A percentile compares a stretch with the other conserved stretches of the same genome.
These are phyloP conservation scores for Sarcocystis neurona DNA, from an alignment of 169 alveolate genomes.

Conservation along the genomic window DNA sequence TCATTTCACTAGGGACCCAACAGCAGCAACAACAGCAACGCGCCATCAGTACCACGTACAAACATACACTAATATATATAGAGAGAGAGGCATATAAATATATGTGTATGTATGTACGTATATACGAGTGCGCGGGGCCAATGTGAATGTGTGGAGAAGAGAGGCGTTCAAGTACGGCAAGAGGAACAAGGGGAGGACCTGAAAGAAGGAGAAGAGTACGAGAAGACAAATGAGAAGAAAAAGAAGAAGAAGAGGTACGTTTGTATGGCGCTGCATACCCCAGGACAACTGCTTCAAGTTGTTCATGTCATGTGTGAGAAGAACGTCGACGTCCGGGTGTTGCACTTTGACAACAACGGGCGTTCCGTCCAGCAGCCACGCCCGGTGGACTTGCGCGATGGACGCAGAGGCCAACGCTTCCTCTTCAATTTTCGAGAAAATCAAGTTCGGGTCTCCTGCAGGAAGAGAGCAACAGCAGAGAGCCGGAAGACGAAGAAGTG, in stretches of 20 bases:
- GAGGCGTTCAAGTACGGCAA: too few relatives aligned
- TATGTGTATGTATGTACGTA: too few relatives aligned
- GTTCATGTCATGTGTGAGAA: constrained; percentile 70
- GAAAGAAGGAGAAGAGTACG: too few relatives aligned
- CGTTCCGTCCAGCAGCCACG: constrained; percentile 68
- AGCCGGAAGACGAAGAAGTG: neutral
- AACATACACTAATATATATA: too few relatives aligned
- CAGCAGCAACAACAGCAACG: too few relatives aligned
- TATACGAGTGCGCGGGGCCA: too few relatives aligned
- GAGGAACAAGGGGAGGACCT: too few relatives aligned
- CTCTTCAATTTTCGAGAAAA: constrained; percentile 61
- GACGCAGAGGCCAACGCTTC: constrained; percentile 76
- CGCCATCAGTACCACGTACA: too few relatives aligned
- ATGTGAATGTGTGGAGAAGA: too few relatives aligned
- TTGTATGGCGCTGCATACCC: constrained; percentile 55
- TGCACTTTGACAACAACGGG: constrained; percentile 74
- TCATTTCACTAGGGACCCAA: too few relatives aligned
- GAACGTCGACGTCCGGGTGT: constrained; percentile 71
- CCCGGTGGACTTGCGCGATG: constrained; percentile 76
- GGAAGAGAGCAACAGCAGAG: neutral
- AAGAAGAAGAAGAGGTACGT: neutral
- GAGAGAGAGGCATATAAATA: too few relatives aligned
- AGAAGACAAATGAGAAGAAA: neutral
- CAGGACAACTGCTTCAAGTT: constrained; percentile 70
- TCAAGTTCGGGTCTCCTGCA: constrained; percentile 37